phyloP scores from a whole-genome alignment of 2,329 filamentous ascomycete species.

The Penicillium sp. region DNA sequence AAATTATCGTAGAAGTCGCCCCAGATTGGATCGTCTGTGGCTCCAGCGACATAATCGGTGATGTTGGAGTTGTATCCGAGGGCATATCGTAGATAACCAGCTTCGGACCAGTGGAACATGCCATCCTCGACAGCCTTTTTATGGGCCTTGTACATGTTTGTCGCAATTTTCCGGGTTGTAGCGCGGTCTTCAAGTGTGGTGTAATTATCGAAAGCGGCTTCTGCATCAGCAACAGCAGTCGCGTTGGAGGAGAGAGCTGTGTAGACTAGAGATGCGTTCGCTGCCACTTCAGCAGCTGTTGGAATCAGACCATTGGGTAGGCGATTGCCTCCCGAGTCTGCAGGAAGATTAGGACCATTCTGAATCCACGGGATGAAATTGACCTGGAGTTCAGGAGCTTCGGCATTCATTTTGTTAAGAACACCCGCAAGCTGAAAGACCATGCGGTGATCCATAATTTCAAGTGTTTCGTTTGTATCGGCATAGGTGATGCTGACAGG shows the following conservation, averaged over 20 bases:
- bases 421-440: conserved; percentile 44
- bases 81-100: conserved; percentile 61
- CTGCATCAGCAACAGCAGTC: conserved; percentile 38
- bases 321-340: conserved; percentile 49
- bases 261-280: conserved; percentile 44
- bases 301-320: conserved; percentile 55
- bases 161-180: conserved; percentile 31
- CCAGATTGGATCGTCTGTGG: conserved; percentile 49
- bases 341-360: conserved; percentile 52
- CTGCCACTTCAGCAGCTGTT: conserved; percentile 49
- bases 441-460: conserved; percentile 46
- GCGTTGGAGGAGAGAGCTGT: conserved; percentile 34
- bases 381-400: conserved; percentile 37
- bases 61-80: conserved; percentile 56
- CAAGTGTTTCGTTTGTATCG: conserved; percentile 43
- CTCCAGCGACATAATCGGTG: conserved; percentile 53
- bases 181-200: conserved; percentile 24
- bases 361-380: conserved; percentile 48
- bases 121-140: conserved; percentile 55
- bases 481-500: conserved; percentile 43
- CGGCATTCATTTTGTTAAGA: conserved; percentile 43
- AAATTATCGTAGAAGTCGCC: conserved; percentile 55
- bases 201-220: conserved; percentile 40
- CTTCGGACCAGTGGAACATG: conserved; percentile 65
- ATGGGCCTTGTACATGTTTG: conserved; percentile 50